A percentile compares a stretch with the other conserved stretches of the same genome.
phyloP scores from a whole-genome alignment of 768 basidiomycete species.

The Lentinula sp. region DNA sequence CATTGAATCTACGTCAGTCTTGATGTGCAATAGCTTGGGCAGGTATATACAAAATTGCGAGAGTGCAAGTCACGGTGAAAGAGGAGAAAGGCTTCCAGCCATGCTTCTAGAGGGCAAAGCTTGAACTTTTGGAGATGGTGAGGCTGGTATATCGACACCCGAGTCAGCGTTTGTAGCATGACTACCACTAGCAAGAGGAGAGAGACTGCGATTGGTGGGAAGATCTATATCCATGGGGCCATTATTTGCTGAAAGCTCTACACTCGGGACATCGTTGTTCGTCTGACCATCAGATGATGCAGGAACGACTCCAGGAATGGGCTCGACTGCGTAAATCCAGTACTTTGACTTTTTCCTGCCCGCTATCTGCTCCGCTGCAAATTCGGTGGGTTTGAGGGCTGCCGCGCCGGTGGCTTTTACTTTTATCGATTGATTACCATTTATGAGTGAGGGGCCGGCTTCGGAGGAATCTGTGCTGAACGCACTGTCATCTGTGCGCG shows the following conservation, averaged over 20 bases:
- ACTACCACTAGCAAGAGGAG: slow-evolving; percentile 12
- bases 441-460: slow-evolving; percentile 24
- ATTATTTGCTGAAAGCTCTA: slow-evolving; percentile 16
- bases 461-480: slow-evolving; percentile 51
- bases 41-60: slow-evolving; percentile 3
- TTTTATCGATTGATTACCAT: slow-evolving; percentile 29
- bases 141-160: slow-evolving; percentile 1
- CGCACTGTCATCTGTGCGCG: slow-evolving; percentile 71
- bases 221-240: slow-evolving; percentile 12
- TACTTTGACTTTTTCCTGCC: slow-evolving; percentile 85
- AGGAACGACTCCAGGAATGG: slow-evolving; percentile 33
- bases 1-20: not conserved
- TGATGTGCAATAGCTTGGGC: not conserved
- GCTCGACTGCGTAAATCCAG: slow-evolving; percentile 87
- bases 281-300: slow-evolving; percentile 9
- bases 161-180: slow-evolving; percentile 3
- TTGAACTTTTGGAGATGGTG: not conserved
- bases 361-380: slow-evolving; percentile 67
- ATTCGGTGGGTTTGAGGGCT: slow-evolving; percentile 63
- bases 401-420: slow-evolving; percentile 56
- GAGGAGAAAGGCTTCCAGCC: slow-evolving; percentile 38
- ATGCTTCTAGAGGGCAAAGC: slow-evolving; percentile 24
- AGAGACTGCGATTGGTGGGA: slow-evolving; percentile 6
- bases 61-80: slow-evolving; percentile 24
- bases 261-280: slow-evolving; percentile 17